A percentile compares a stretch with the other conserved stretches of the same genome.
Conservation (phyloP, 2,329 filamentous ascomycete genomes). For the Cercospora beticola region DNA sequence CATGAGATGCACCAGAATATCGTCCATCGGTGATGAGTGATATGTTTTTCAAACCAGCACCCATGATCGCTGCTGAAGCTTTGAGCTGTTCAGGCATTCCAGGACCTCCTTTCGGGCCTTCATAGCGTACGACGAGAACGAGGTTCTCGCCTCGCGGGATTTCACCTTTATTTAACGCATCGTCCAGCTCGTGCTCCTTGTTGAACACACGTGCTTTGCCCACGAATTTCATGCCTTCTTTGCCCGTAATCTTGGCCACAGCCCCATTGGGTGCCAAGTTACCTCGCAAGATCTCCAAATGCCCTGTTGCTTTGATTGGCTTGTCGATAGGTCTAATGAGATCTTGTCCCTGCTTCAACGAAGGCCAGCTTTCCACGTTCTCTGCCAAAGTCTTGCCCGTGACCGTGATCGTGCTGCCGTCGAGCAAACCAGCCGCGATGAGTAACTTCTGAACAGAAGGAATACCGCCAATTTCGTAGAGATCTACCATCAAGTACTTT, state of each 20-base stretch:
- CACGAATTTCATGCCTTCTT: conserved; percentile 80
- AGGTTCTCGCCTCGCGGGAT: conserved; percentile 76
- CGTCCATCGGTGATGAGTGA: conserved; percentile 90
- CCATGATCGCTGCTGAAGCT: conserved; percentile 87
- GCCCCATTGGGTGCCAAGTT: conserved; percentile 87
- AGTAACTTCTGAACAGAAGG: conserved; percentile 84
- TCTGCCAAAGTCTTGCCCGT: conserved; percentile 81
- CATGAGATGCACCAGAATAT: conserved; percentile 84
- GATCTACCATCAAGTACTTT: conserved; percentile 82
- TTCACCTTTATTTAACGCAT: conserved; percentile 68
- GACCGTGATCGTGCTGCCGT: conserved; percentile 76
- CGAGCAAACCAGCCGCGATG: conserved; percentile 70
- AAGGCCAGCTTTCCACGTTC: conserved; percentile 75
- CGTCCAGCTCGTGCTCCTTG: conserved; percentile 77
- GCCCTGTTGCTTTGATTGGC: conserved; percentile 82
- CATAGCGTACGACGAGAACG: conserved; percentile 87
- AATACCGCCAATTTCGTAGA: conserved; percentile 82
- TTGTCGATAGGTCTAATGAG: conserved; percentile 80
- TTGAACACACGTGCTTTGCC: conserved; percentile 82
- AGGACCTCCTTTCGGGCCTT: conserved; percentile 88
- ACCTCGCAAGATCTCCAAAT: conserved; percentile 83
- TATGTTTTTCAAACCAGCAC: conserved; percentile 80
- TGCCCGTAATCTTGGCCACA: conserved; percentile 94
- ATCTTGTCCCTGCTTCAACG: conserved; percentile 70
- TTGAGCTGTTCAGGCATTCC: conserved; percentile 96